Percentiles rank a stretch among this genome's conserved stretches.
Evolutionary conservation across 75 land plant genomes (phyloP).

Genomic region (Sequoiadendron giganteum): DNA sequence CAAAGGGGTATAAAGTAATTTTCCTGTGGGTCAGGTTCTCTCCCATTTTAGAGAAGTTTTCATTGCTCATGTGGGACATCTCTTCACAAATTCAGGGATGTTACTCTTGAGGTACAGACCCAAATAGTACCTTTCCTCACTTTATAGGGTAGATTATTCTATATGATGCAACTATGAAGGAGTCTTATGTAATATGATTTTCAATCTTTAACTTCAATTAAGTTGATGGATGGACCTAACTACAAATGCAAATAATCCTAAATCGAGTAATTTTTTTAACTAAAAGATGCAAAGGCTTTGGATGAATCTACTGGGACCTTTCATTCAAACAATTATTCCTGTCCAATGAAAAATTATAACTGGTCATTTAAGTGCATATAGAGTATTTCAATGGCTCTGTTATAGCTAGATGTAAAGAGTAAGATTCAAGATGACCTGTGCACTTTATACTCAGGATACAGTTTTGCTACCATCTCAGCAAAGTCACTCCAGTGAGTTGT

Average conservation of each 20-base stretch:
- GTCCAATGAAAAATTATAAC: neutral
- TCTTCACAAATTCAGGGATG: neutral
- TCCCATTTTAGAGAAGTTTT: neutral
- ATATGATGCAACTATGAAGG: neutral
- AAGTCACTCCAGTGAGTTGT: conserved; percentile 69
- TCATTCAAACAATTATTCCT: neutral
- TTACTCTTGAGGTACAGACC: neutral
- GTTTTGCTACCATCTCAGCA: conserved; percentile 62
- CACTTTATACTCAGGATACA: conserved; percentile 68
- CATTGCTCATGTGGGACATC: neutral
- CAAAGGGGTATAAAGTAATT: neutral
- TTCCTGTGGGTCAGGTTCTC: neutral
- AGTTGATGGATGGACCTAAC: neutral
- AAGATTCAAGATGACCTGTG: conserved; percentile 43
- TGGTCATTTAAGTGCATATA: neutral
- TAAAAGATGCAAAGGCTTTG: neutral
- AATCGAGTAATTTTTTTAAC: neutral
- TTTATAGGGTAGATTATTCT: neutral
- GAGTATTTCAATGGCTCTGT: neutral
- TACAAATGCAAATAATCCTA: neutral
- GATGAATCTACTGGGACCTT: neutral
- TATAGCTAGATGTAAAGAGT: neutral
- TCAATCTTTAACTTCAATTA: neutral
- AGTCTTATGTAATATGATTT: neutral
- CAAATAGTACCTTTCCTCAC: neutral